These are phyloP conservation scores for Metschnikowia baotianmanensis DNA, from an alignment of 805 yeast genomes.

Conservation along the genomic window DNA sequence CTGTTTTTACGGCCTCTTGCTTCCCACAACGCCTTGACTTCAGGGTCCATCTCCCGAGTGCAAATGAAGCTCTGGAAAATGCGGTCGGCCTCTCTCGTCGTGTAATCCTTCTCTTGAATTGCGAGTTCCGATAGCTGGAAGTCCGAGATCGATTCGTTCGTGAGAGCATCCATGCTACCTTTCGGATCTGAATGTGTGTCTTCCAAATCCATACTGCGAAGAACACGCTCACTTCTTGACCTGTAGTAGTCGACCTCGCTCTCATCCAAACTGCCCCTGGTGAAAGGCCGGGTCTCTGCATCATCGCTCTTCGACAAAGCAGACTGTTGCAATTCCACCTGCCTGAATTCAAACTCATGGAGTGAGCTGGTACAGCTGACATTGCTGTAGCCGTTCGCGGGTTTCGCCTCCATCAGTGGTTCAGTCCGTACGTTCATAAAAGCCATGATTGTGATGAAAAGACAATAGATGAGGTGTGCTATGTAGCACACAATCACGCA, in stretches of 20 bases:
- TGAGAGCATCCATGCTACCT: background rate
- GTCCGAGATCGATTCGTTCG: constrained; percentile 4
- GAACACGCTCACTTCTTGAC: constrained; percentile 12
- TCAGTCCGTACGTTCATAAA: constrained; percentile 15
- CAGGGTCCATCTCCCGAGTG: constrained; percentile 48
- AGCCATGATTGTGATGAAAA: constrained; percentile 25
- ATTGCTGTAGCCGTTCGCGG: background rate
- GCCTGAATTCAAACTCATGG: constrained; percentile 12
- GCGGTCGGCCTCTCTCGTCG: constrained; percentile 59
- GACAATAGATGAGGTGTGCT: constrained; percentile 29
- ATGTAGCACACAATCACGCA: constrained; percentile 33
- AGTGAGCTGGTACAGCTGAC: background rate
- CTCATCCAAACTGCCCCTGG: constrained; percentile 8
- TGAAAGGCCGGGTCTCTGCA: constrained; percentile 4
- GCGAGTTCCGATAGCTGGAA: constrained; percentile 11
- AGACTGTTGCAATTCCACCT: constrained; percentile 8
- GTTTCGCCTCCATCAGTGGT: constrained; percentile 1
- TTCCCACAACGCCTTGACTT: constrained; percentile 51
- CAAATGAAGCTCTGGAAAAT: constrained; percentile 43
- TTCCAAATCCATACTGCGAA: constrained; percentile 4
- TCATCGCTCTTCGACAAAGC: background rate
- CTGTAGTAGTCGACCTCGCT: constrained; percentile 19
- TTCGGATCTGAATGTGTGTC: background rate
- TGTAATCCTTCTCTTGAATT: constrained; percentile 44
- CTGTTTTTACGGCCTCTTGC: constrained; percentile 30